Percentiles rank a stretch among this genome's conserved stretches.
Evolutionary conservation across 2,329 filamentous ascomycete species (phyloP).

Genomic region (Cercospora sesami): DNA sequence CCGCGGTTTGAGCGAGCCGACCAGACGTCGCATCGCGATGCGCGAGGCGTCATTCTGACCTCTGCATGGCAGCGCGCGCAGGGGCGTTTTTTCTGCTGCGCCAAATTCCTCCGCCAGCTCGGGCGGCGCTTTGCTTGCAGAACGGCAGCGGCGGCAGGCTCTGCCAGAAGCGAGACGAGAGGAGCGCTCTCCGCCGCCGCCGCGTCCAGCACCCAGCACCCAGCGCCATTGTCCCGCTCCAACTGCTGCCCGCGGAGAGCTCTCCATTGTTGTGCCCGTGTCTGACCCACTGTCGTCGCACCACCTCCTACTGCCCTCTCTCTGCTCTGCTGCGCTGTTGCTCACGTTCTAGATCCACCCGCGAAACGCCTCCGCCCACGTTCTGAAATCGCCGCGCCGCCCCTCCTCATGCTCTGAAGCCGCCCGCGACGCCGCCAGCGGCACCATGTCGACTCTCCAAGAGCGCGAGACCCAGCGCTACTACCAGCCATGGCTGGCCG

Average conservation of each 20-base stretch:
- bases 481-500: slow-evolving; percentile 31
- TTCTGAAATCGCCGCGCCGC: background rate
- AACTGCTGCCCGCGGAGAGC: background rate
- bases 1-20: slow-evolving; percentile 2
- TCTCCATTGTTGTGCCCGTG: background rate
- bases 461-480: slow-evolving; percentile 24
- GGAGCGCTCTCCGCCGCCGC: background rate
- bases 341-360: background rate
- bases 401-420: background rate
- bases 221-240: background rate
- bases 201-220: background rate
- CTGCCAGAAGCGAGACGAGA: background rate
- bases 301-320: background rate
- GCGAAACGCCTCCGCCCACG: background rate
- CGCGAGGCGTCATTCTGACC: slow-evolving; percentile 2
- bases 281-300: background rate
- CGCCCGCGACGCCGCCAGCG: background rate
- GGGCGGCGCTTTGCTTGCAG: background rate
- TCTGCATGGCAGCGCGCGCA: background rate
- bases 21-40: background rate
- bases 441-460: slow-evolving; percentile 12
- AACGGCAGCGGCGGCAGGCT: background rate
- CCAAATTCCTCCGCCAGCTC: background rate
- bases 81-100: background rate
- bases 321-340: background rate